Evolutionary conservation across 2,329 filamentous ascomycete species (phyloP).

Genomic region (Raffaelea ambrosiae): DNA sequence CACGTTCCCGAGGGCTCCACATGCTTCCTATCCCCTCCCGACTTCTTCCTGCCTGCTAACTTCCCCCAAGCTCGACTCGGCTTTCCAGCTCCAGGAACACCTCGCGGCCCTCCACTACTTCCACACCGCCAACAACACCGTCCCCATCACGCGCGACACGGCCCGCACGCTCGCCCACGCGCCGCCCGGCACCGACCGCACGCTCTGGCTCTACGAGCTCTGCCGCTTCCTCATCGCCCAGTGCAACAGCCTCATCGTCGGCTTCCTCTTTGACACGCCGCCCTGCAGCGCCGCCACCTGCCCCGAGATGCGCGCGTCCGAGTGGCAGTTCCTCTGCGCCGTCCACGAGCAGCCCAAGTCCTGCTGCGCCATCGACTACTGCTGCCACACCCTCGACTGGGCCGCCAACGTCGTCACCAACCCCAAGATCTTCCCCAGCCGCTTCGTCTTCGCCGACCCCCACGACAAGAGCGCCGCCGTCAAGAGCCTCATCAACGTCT

Average conservation of each 20-base stretch:
- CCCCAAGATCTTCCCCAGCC: constrained; percentile 88
- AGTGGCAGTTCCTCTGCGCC: constrained; percentile 98
- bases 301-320: constrained; percentile 95
- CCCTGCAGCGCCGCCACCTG: constrained; percentile 85
- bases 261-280: constrained; percentile 83
- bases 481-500: constrained; percentile 89
- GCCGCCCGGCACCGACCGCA: constrained; percentile 73
- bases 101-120: constrained; percentile 84
- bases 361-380: constrained; percentile 98
- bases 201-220: constrained; percentile 95
- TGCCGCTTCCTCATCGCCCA: constrained; percentile 93
- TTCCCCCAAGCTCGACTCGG: constrained; percentile 79
- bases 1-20: too few relatives aligned
- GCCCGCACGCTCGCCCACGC: constrained; percentile 70
- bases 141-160: constrained; percentile 66
- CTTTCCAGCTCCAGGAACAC: constrained; percentile 95
- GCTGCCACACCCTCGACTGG: constrained; percentile 97
- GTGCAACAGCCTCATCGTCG: constrained; percentile 85
- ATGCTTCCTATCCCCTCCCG: too few relatives aligned
- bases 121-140: constrained; percentile 59
- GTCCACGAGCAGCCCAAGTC: constrained; percentile 95
- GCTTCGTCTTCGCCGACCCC: constrained; percentile 52
- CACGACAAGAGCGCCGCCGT: constrained; percentile 57
- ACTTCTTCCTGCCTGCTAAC: background rate
- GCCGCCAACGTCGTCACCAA: constrained; percentile 90